Percentiles rank a stretch among this genome's conserved stretches.
phyloP scores from a whole-genome alignment of 2,329 filamentous ascomycete genomes.

The Arachnomyces sp. region DNA sequence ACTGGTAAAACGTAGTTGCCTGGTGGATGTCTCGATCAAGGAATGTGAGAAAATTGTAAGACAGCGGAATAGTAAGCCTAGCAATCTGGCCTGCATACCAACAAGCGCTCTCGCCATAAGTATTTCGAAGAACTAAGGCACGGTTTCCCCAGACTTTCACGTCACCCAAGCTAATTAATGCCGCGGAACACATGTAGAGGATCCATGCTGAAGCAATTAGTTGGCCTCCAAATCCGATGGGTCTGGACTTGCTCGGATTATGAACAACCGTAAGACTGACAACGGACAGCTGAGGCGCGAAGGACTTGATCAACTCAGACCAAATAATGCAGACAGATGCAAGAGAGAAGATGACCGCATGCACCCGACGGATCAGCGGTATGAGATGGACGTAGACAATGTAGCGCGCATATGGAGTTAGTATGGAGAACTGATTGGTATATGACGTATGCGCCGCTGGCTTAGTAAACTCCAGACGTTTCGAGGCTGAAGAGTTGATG shows the following conservation, averaged over 20 bases:
- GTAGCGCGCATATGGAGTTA: constrained; percentile 77
- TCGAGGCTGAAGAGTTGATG: constrained; percentile 72
- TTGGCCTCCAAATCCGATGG: constrained; percentile 80
- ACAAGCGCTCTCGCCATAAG: constrained; percentile 83
- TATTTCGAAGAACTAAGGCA: constrained; percentile 81
- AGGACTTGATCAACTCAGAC: constrained; percentile 85
- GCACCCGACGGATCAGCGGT: constrained; percentile 56
- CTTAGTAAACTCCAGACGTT: constrained; percentile 66
- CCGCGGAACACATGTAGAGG: constrained; percentile 89
- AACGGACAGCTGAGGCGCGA: constrained; percentile 66
- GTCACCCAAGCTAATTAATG: constrained; percentile 78
- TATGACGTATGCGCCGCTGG: constrained; percentile 45
- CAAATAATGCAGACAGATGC: constrained; percentile 81
- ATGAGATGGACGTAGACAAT: constrained; percentile 65
- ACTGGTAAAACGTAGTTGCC: constrained; percentile 76
- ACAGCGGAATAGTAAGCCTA: constrained; percentile 80
- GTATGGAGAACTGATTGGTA: constrained; percentile 9
- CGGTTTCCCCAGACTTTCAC: constrained; percentile 97
- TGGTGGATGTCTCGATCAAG: constrained; percentile 63
- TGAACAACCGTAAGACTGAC: constrained; percentile 57
- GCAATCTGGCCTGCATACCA: constrained; percentile 95
- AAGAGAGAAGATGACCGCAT: constrained; percentile 60
- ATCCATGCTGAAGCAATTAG: constrained; percentile 80
- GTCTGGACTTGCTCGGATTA: constrained; percentile 59
- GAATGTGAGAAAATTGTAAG: constrained; percentile 95